Evolutionary conservation across 805 yeast genomes (phyloP), one percentile per base, ranked within the genome.

Genomic region (Pichia ethanolica): DNA sequence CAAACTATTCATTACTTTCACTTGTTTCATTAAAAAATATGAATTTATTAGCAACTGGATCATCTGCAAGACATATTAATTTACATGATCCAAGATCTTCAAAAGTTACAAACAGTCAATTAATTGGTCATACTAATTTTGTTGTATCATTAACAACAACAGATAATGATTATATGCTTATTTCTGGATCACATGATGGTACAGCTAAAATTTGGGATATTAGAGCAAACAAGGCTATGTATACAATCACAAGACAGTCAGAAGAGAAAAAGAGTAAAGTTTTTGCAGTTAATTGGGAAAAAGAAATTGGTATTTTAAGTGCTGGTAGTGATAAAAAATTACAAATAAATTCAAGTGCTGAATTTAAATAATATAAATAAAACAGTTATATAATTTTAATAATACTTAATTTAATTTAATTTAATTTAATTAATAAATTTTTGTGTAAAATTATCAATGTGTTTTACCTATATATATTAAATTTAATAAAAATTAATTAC

Each of bases 51-150:
- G 96, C 90, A 8, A 80, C 91, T 50, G 99, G 99, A n/a, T 89
- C 97, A 1, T 84, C 96, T 11, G 97, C 97, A n/a, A 84, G 99
- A 68, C 98, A 93, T 67, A 90, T 93, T 55, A 83, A 89, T 48
- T 73, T 93, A 53, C 95, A 89, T 62, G 99, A 93, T 65, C 97
- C 98, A 42, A 79, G 99, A 64, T 74, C 83, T 3, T 75, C 81
- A 7, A 76, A 83, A 38, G 75, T 81, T 13, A 83, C 82, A 50
- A 82, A 78, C 48, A 71, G 75, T 43, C 95, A 89, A 66, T 75
- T 93, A 47, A 72, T 80, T 44, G 99, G 99, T 6, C 99, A 93
- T 66, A 79, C 84, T 41, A 91, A 90, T 68, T 90, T 93, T 63
- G 98, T 93, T 37, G 91, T 84, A 10, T 77, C 83, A 1, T 71